These are phyloP conservation scores for Avena atlantica DNA, from an alignment of 176 grass and related monocot genomes.

Conservation along the genomic window DNA sequence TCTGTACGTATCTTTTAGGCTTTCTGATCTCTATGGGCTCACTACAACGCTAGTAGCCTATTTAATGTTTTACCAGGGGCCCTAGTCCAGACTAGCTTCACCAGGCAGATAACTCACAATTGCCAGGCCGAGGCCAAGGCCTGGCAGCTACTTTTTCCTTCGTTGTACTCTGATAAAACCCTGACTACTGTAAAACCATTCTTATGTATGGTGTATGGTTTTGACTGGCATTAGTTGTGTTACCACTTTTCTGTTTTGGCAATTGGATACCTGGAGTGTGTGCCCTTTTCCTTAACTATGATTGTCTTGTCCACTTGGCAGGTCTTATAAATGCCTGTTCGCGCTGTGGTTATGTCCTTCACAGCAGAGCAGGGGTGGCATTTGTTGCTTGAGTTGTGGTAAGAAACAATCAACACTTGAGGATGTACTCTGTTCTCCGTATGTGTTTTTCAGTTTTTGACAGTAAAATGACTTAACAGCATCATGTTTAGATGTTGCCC, in stretches of 20 bases:
- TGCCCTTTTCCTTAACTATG: conserved; percentile 12
- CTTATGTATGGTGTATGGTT: too few species aligned
- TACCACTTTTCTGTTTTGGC: neutral
- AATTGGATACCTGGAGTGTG: conserved; percentile 10
- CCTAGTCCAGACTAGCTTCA: neutral
- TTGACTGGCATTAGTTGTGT: neutral
- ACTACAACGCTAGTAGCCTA: too few species aligned
- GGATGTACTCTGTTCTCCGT: neutral
- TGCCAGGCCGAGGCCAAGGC: neutral
- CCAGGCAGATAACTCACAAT: neutral
- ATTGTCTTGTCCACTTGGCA: conserved; percentile 22
- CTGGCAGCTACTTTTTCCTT: neutral
- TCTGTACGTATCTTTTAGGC: too few species aligned
- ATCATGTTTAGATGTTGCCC: conserved; percentile 46
- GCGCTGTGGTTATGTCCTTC: conserved; percentile 45
- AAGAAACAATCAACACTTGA: conserved; percentile 1
- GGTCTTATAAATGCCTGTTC: conserved; percentile 59
- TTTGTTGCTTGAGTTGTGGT: conserved; percentile 60
- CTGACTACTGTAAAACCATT: neutral
- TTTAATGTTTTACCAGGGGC: too few species aligned
- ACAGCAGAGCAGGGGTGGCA: conserved; percentile 51
- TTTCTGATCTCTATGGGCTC: too few species aligned
- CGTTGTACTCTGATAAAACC: neutral
- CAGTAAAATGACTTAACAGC: conserved; percentile 12
- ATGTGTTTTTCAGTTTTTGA: conserved; percentile 32